A percentile compares a stretch with the other conserved stretches of the same genome.
Conservation (phyloP, 306 rosid species). For the Cyclanthera cordifolia region DNA sequence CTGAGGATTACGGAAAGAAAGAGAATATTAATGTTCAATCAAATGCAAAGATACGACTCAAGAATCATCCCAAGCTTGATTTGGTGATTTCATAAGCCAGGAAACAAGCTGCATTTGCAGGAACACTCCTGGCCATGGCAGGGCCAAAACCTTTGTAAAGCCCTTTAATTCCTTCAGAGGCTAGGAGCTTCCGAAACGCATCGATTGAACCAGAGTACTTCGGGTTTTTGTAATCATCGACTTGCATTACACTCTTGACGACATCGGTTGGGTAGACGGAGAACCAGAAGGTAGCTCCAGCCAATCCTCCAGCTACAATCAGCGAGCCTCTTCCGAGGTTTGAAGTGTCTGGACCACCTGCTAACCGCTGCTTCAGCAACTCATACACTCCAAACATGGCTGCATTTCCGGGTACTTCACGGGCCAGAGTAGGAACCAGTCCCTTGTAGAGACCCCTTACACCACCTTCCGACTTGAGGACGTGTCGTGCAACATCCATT, state of each 20-base stretch:
- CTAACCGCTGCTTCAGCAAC: constrained; percentile 50
- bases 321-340: constrained; percentile 71
- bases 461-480: constrained; percentile 78
- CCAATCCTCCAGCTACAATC: constrained; percentile 77
- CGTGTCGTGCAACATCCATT: constrained; percentile 80
- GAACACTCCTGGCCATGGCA: constrained; percentile 80
- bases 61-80: constrained; percentile 56
- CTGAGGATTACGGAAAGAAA: background rate
- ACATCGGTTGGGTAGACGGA: constrained; percentile 83
- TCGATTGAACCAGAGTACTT: constrained; percentile 68
- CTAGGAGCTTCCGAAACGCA: constrained; percentile 59
- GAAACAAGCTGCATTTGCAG: constrained; percentile 96
- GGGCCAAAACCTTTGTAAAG: constrained; percentile 95
- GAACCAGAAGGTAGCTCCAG: constrained; percentile 75
- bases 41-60: constrained; percentile 1
- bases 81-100: constrained; percentile 84
- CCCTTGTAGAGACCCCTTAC: constrained; percentile 80
- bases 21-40: constrained; percentile 8
- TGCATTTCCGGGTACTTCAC: constrained; percentile 93
- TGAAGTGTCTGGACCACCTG: constrained; percentile 78
- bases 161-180: constrained; percentile 68
- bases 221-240: constrained; percentile 76
- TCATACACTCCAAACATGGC: constrained; percentile 90
- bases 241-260: constrained; percentile 79
- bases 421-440: constrained; percentile 73